phyloP scores from a whole-genome alignment of 2,329 filamentous ascomycete species.

The Xylariaceae sp. region DNA sequence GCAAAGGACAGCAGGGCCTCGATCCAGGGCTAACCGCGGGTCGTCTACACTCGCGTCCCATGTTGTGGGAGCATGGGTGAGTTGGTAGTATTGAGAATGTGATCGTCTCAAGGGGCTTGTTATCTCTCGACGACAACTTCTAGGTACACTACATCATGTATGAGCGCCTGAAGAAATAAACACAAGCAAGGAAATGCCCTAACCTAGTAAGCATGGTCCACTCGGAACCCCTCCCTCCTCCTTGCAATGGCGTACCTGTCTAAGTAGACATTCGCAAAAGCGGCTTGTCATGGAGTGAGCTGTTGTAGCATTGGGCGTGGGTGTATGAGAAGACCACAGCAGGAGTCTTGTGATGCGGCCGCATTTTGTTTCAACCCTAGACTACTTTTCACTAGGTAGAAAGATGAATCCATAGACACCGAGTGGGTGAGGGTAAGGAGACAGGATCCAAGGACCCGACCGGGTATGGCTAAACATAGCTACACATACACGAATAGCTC shows the following conservation, averaged over 20 bases:
- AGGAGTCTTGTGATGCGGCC: conserved; percentile 3
- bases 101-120: background rate
- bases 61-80: too few relatives aligned
- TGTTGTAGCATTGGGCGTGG: conserved; percentile 3
- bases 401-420: too few relatives aligned
- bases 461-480: too few relatives aligned
- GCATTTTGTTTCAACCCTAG: conserved; percentile 3
- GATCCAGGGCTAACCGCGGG: too few relatives aligned
- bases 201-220: conserved; percentile 4
- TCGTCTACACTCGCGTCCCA: too few relatives aligned
- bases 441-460: too few relatives aligned
- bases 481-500: too few relatives aligned
- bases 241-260: conserved; percentile 10
- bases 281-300: conserved; percentile 1
- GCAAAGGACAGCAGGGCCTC: too few relatives aligned
- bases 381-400: background rate
- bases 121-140: background rate
- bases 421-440: too few relatives aligned
- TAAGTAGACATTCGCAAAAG: background rate
- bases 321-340: conserved; percentile 12
- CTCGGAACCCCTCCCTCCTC: conserved; percentile 11
- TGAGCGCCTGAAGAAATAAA: conserved; percentile 1
- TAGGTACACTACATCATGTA: background rate
- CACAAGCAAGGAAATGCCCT: background rate
- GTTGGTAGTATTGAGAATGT: background rate